Evolutionary conservation across 768 basidiomycete species (phyloP).

Genomic region (Suillus weaverae): DNA sequence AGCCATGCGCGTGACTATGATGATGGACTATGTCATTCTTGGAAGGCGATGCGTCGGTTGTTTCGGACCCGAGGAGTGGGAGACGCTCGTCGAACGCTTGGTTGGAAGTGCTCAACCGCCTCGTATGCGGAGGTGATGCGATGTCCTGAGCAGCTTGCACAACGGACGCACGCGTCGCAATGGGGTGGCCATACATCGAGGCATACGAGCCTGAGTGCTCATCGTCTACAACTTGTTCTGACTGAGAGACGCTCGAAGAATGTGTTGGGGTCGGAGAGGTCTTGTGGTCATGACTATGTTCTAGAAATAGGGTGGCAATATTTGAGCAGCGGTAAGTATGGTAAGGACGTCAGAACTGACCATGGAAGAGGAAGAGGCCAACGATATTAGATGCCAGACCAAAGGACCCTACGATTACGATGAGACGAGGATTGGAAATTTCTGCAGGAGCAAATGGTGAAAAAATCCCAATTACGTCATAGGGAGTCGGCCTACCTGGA

Average conservation of each 20-base stretch:
- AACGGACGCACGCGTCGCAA: constrained; percentile 67
- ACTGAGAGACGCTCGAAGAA: constrained; percentile 37
- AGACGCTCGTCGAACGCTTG: constrained; percentile 40
- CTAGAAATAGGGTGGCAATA: constrained; percentile 33
- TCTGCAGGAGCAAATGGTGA: constrained; percentile 45
- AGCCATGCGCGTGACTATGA: constrained; percentile 48
- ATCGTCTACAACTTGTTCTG: constrained; percentile 12
- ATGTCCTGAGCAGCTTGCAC: constrained; percentile 86
- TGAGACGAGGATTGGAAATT: constrained; percentile 82
- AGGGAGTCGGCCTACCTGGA: constrained; percentile 51
- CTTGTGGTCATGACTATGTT: constrained; percentile 56
- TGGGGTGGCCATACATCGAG: constrained; percentile 74
- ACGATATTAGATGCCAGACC: constrained; percentile 91
- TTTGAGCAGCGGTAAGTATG: constrained; percentile 11
- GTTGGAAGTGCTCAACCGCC: constrained; percentile 4
- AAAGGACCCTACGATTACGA: constrained; percentile 87
- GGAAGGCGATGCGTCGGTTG: neutral
- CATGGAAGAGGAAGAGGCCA: constrained; percentile 94
- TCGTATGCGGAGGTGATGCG: constrained; percentile 35
- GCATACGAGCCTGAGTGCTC: constrained; percentile 48
- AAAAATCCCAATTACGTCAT: neutral
- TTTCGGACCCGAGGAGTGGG: constrained; percentile 40
- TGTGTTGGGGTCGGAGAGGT: constrained; percentile 38
- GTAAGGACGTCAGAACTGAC: constrained; percentile 41
- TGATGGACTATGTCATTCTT: constrained; percentile 20